Evolutionary conservation across 2,329 filamentous ascomycete genomes (phyloP).

Genomic region (Arthrobotrys musiformis): DNA sequence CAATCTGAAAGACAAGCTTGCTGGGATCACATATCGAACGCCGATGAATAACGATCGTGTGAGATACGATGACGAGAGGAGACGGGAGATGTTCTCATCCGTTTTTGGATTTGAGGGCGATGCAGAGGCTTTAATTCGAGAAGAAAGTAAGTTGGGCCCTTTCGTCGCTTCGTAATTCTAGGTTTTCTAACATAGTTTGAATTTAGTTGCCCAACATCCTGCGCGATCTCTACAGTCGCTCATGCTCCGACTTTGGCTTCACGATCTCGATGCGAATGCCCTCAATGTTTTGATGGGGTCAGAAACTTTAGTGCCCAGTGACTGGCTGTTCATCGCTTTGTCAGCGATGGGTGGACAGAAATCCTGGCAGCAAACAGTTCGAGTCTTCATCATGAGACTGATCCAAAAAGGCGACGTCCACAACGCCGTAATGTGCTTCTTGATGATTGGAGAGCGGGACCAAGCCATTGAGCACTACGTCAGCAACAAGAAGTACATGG

Average conservation of each 20-base stretch:
- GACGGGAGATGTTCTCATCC: slow-evolving; percentile 88
- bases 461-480: slow-evolving; percentile 97
- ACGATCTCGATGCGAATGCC: slow-evolving; percentile 81
- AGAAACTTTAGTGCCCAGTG: slow-evolving; percentile 87
- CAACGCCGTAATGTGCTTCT: slow-evolving; percentile 88
- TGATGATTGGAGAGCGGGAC: slow-evolving; percentile 89
- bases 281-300: slow-evolving; percentile 79
- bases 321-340: slow-evolving; percentile 96
- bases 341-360: slow-evolving; percentile 82
- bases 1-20: slow-evolving; percentile 67
- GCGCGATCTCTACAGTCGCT: slow-evolving; percentile 70
- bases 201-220: slow-evolving; percentile 46
- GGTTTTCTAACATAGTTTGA: not conserved
- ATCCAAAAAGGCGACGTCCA: slow-evolving; percentile 91
- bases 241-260: slow-evolving; percentile 90
- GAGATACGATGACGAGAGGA: slow-evolving; percentile 73
- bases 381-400: slow-evolving; percentile 88
- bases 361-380: slow-evolving; percentile 88
- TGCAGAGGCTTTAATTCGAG: slow-evolving; percentile 80
- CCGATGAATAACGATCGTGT: slow-evolving; percentile 59
- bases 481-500: slow-evolving; percentile 89
- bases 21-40: slow-evolving; percentile 59
- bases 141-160: slow-evolving; percentile 72
- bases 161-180: not conserved
- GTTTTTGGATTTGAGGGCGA: slow-evolving; percentile 96